phyloP scores from a whole-genome alignment of 1,139 yeast genomes.

The Wickerhamiella infanticola region DNA sequence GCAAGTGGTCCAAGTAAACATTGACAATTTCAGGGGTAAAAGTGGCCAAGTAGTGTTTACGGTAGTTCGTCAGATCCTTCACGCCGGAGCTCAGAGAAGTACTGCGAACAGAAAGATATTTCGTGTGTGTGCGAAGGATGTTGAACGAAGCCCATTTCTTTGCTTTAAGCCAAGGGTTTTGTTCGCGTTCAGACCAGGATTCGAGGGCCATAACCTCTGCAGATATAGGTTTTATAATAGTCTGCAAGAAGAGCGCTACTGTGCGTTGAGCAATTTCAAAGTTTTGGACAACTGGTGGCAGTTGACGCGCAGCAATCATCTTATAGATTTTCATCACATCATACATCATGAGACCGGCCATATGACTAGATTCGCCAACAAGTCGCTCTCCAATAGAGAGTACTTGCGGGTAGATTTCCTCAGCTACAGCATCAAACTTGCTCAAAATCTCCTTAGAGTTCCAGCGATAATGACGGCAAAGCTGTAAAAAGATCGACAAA shows the following conservation, averaged over 20 bases:
- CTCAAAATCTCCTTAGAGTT: conserved; percentile 45
- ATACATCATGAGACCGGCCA: conserved; percentile 62
- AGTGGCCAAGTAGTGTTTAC: conserved; percentile 24
- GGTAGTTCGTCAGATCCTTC: conserved; percentile 21
- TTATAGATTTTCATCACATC: conserved; percentile 66
- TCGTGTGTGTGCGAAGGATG: conserved; percentile 41
- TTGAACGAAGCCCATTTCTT: conserved; percentile 88
- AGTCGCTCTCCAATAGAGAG: conserved; percentile 39
- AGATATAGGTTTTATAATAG: conserved; percentile 50
- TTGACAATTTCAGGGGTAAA: conserved; percentile 63
- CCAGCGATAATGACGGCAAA: conserved; percentile 70
- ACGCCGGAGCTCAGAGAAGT: conserved; percentile 20
- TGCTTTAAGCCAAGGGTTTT: conserved; percentile 52
- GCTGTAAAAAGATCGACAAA: conserved; percentile 55
- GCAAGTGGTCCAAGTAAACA: conserved; percentile 49
- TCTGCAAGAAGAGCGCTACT: conserved; percentile 62
- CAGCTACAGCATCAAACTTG: conserved; percentile 53
- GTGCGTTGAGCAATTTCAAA: conserved; percentile 47
- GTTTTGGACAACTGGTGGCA: conserved; percentile 55
- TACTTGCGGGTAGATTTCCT: conserved; percentile 24
- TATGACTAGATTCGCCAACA: conserved; percentile 31
- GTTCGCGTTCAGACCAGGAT: conserved; percentile 30
- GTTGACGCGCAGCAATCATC: conserved; percentile 63
- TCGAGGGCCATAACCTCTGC: conserved; percentile 31
- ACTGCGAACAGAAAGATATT: conserved; percentile 20